These are phyloP conservation scores for Geranomyces michiganensis DNA, from an alignment of 192 early-diverging fungal species.

Conservation along the genomic window DNA sequence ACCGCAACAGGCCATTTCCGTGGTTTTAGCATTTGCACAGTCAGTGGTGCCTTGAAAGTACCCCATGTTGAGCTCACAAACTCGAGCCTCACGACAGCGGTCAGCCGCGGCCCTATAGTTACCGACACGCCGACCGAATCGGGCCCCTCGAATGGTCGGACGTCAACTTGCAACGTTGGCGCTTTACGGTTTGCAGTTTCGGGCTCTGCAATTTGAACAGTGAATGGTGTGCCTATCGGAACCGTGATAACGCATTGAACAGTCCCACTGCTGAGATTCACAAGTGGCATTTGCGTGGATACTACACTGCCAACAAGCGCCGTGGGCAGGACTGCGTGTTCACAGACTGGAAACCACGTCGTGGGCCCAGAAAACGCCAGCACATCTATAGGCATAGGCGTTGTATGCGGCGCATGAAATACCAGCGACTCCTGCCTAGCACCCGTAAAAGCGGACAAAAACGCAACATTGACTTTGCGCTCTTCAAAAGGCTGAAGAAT, in stretches of 20 bases:
- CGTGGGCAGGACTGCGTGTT: slow-evolving; percentile 50
- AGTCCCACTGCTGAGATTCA: slow-evolving; percentile 39
- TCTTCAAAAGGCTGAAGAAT: slow-evolving; percentile 46
- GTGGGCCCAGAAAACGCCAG: slow-evolving; percentile 50
- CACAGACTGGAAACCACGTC: slow-evolving; percentile 46
- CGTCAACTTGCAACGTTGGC: slow-evolving; percentile 33
- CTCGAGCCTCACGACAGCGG: slow-evolving; percentile 44
- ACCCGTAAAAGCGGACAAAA: slow-evolving; percentile 48
- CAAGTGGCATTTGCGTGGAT: slow-evolving; percentile 44
- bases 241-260: slow-evolving; percentile 40
- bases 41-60: slow-evolving; percentile 44
- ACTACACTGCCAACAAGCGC: slow-evolving; percentile 13
- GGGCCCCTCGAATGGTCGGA: slow-evolving; percentile 38
- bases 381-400: slow-evolving; percentile 30
- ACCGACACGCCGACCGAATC: slow-evolving; percentile 42
- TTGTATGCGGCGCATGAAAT: slow-evolving; percentile 43
- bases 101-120: slow-evolving; percentile 41
- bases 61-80: slow-evolving; percentile 44
- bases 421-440: slow-evolving; percentile 43
- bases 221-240: slow-evolving; percentile 41
- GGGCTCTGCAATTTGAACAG: slow-evolving; percentile 35
- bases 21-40: slow-evolving; percentile 43
- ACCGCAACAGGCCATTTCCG: slow-evolving; percentile 41
- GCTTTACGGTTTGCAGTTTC: slow-evolving; percentile 37
- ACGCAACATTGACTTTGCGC: slow-evolving; percentile 36